These are phyloP conservation scores for Suillus brevipes DNA, from an alignment of 768 basidiomycete species.

Conservation along the genomic window DNA sequence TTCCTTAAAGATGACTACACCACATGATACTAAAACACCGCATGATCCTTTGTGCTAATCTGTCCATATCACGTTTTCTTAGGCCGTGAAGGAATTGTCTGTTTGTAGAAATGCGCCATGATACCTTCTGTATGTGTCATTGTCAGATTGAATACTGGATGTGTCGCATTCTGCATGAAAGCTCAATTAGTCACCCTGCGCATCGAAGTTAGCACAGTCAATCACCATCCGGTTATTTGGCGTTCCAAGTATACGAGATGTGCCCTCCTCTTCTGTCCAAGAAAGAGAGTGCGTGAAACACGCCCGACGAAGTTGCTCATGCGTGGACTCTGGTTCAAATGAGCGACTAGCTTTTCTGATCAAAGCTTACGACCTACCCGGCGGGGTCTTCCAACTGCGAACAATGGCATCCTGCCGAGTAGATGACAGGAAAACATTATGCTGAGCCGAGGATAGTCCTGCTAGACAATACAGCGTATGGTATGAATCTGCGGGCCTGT, in stretches of 20 bases:
- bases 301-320: constrained; percentile 37
- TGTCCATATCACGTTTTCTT: constrained; percentile 8
- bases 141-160: constrained; percentile 77
- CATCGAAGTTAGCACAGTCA: constrained; percentile 11
- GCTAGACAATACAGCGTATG: constrained; percentile 93
- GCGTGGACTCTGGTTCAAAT: constrained; percentile 21
- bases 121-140: constrained; percentile 64
- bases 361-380: constrained; percentile 12
- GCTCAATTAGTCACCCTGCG: not conserved
- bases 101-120: constrained; percentile 74
- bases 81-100: constrained; percentile 43
- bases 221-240: constrained; percentile 63
- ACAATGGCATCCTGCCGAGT: constrained; percentile 35
- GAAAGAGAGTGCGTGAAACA: constrained; percentile 57
- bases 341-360: not conserved
- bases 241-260: constrained; percentile 56
- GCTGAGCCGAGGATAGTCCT: constrained; percentile 88
- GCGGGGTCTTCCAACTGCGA: constrained; percentile 38
- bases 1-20: constrained; percentile 1
- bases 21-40: not conserved
- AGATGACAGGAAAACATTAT: constrained; percentile 58
- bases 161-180: constrained; percentile 70
- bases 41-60: not conserved
- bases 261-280: constrained; percentile 71
- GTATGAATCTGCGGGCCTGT: constrained; percentile 87